A percentile compares a stretch with the other conserved stretches of the same genome.
These are phyloP conservation scores for Apiotrichum porosum DNA, from an alignment of 1,284 basidiomycete genomes.

Conservation along the genomic window DNA sequence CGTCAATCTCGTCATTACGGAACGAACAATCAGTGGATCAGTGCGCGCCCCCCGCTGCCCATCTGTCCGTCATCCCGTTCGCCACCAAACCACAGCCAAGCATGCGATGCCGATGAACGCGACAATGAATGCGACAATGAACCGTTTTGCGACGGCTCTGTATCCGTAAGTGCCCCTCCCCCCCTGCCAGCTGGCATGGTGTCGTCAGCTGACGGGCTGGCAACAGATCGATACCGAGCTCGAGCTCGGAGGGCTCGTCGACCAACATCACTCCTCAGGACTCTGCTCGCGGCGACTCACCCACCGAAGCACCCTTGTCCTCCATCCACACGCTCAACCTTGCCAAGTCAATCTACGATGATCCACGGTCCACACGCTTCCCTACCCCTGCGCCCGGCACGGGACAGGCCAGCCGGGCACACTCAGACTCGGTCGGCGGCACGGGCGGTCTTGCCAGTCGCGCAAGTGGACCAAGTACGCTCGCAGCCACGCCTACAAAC, in stretches of 20 bases:
- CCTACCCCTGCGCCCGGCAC: slow-evolving; percentile 3
- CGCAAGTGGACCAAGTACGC: too few species aligned
- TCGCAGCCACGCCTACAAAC: not conserved
- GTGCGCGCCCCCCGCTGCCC: too few species aligned
- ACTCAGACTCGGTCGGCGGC: not conserved
- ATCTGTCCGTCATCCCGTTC: too few species aligned
- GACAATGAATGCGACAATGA: slow-evolving; percentile 14
- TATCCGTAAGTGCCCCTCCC: slow-evolving; percentile 18
- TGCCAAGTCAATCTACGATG: slow-evolving; percentile 34
- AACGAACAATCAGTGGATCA: too few species aligned
- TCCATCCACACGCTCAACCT: not conserved
- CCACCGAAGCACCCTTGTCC: slow-evolving; percentile 2
- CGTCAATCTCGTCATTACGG: too few species aligned
- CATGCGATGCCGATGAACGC: not conserved
- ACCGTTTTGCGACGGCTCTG: slow-evolving; percentile 26
- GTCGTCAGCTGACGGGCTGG: too few species aligned
- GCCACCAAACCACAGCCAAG: too few species aligned
- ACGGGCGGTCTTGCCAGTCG: too few species aligned
- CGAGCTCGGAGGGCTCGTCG: slow-evolving; percentile 14
- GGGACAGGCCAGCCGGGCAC: not conserved
- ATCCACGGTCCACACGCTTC: slow-evolving; percentile 32
- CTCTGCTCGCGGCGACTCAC: not conserved
- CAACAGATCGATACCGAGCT: slow-evolving; percentile 7
- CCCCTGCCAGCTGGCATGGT: too few species aligned
- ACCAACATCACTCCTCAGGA: not conserved